Conservation (phyloP, 805 yeast species). For the Yarrowia sp. region DNA sequence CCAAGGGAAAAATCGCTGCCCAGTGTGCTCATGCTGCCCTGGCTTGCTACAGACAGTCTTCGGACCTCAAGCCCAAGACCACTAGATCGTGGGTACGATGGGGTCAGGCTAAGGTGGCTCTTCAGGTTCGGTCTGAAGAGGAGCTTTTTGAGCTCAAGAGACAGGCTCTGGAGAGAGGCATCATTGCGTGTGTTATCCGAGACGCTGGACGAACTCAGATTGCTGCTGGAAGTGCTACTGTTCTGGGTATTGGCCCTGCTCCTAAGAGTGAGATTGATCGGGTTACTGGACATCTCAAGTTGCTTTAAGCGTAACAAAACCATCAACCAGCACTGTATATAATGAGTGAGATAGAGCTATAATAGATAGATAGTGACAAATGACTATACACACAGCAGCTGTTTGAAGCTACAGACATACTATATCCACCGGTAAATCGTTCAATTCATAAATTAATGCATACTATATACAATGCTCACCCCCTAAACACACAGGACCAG, state of each 20-base stretch:
- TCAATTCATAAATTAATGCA: not conserved
- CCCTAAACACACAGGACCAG: slow-evolving; percentile 42
- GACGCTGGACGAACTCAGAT: slow-evolving; percentile 98
- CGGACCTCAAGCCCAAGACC: slow-evolving; percentile 58
- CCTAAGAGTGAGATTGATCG: slow-evolving; percentile 75
- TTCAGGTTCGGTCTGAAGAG: slow-evolving; percentile 61
- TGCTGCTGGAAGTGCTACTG: slow-evolving; percentile 95
- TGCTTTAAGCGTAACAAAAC: slow-evolving; percentile 48
- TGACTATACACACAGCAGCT: not conserved
- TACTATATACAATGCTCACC: slow-evolving; percentile 18
- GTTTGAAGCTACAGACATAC: no score
- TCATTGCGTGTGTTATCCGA: slow-evolving; percentile 77
- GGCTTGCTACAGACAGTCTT: slow-evolving; percentile 67
- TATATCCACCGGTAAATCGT: not conserved
- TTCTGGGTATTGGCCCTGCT: slow-evolving; percentile 96
- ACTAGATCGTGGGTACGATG: slow-evolving; percentile 71
- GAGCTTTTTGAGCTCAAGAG: slow-evolving; percentile 76
- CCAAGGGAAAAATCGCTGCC: slow-evolving; percentile 94
- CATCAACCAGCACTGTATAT: not conserved
- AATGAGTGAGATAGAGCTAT: no score
- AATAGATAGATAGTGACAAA: no score
- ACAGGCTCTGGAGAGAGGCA: slow-evolving; percentile 72
- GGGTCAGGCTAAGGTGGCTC: slow-evolving; percentile 93
- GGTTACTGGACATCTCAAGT: slow-evolving; percentile 73
- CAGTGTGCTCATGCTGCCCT: slow-evolving; percentile 98